phyloP scores from a whole-genome alignment of 805 yeast species.

The Saccharomyces jurei region DNA sequence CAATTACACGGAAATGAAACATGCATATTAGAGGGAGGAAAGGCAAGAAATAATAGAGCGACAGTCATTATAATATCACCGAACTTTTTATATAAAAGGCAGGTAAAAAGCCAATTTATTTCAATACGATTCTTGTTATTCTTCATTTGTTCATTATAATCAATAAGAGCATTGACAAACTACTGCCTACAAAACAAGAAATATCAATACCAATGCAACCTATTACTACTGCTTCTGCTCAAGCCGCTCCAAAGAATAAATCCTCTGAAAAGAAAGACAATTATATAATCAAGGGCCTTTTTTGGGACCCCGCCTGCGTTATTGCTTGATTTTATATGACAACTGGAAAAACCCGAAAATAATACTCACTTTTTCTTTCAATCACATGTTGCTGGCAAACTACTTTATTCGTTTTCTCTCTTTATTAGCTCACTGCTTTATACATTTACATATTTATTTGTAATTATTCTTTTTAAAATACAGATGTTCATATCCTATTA shows the following conservation, averaged over 20 bases:
- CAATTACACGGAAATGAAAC: neutral
- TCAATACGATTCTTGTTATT: neutral
- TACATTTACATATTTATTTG: neutral
- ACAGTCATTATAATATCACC: neutral
- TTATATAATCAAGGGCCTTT: conserved; percentile 16
- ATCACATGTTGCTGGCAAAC: neutral
- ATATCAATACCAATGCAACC: conserved; percentile 17
- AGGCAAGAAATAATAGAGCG: neutral
- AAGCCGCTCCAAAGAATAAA: conserved; percentile 21
- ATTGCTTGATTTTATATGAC: conserved; percentile 9
- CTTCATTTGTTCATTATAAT: neutral
- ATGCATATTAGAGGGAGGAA: neutral
- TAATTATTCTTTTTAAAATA: neutral
- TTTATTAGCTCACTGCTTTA: neutral
- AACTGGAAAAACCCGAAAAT: neutral
- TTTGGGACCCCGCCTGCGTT: conserved; percentile 21
- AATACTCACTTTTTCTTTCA: neutral
- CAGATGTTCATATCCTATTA: too few species aligned
- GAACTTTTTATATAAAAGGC: neutral
- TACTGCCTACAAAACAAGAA: neutral
- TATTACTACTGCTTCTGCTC: conserved; percentile 10
- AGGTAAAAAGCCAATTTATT: neutral
- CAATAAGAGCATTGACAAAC: neutral
- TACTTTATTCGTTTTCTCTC: neutral
- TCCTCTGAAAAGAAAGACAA: conserved; percentile 22